Evolutionary conservation across 495 filamentous ascomycete species (phyloP).

Genomic region (Hypoxylon subgilvum): DNA sequence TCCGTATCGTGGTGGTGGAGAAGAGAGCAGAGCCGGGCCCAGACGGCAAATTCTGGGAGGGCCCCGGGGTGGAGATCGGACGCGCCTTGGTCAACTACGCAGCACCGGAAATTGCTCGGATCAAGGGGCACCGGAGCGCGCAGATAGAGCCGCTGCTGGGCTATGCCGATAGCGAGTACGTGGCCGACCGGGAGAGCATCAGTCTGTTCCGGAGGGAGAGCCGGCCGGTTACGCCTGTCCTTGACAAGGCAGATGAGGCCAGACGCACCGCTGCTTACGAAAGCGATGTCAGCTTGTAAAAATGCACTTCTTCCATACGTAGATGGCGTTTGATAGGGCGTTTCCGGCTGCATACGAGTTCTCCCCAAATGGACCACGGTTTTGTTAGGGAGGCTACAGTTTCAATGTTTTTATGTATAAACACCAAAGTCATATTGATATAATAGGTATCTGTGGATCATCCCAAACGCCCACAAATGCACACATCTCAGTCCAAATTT

Average conservation of each 20-base stretch:
- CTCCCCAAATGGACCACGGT: no score
- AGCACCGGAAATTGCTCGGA: slow-evolving; percentile 77
- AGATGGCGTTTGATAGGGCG: no score
- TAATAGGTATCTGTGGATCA: background rate
- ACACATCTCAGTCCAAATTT: slow-evolving; percentile 19
- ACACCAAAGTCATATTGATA: background rate
- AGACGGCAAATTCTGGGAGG: slow-evolving; percentile 52
- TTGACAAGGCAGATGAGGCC: slow-evolving; percentile 38
- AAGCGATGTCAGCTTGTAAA: slow-evolving; percentile 28
- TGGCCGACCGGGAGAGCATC: slow-evolving; percentile 87
- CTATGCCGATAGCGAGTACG: slow-evolving; percentile 94
- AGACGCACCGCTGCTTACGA: slow-evolving; percentile 39
- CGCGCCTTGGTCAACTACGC: slow-evolving; percentile 93
- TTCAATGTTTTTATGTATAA: no score
- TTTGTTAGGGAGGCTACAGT: no score
- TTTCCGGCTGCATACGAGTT: no score
- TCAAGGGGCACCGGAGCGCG: slow-evolving; percentile 81
- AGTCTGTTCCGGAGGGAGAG: slow-evolving; percentile 66
- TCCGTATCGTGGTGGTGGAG: slow-evolving; percentile 75
- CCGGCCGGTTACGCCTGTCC: slow-evolving; percentile 48
- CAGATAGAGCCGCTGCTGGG: slow-evolving; percentile 81
- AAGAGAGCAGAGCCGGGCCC: slow-evolving; percentile 27
- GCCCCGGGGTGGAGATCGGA: slow-evolving; percentile 76
- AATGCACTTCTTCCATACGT: background rate
- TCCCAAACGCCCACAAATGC: slow-evolving; percentile 29